phyloP scores from a whole-genome alignment of 1,284 basidiomycete genomes.

The Pascua sp. region DNA sequence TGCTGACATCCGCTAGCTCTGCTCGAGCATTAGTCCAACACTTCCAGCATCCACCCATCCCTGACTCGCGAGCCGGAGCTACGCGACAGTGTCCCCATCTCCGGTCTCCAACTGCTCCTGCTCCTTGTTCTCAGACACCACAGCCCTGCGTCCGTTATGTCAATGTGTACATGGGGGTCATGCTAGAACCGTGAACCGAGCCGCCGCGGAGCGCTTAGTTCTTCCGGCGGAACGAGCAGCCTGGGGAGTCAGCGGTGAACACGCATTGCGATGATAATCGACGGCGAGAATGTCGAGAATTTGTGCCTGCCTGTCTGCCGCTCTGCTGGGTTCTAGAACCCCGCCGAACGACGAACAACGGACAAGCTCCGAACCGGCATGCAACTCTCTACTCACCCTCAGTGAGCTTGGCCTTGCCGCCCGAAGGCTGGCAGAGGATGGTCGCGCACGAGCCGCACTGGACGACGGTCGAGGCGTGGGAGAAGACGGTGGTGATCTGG shows the following conservation, averaged over 20 bases:
- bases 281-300: not conserved
- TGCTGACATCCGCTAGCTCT: too few species aligned
- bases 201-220: slow-evolving; percentile 37
- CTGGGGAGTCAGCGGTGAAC: slow-evolving; percentile 26
- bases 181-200: slow-evolving; percentile 22
- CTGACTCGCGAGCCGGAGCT: too few species aligned
- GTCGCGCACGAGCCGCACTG: slow-evolving; percentile 86
- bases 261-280: not conserved
- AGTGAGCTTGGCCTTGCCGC: slow-evolving; percentile 96
- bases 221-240: slow-evolving; percentile 54
- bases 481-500: slow-evolving; percentile 54
- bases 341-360: not conserved
- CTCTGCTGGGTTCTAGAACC: too few species aligned
- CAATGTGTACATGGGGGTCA: slow-evolving; percentile 25
- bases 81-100: too few species aligned
- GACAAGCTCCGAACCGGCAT: not conserved
- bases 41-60: too few species aligned
- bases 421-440: slow-evolving; percentile 96
- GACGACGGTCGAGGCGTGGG: slow-evolving; percentile 53
- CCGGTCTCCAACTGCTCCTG: too few species aligned
- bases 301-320: too few species aligned
- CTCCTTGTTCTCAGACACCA: too few species aligned
- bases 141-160: slow-evolving; percentile 9
- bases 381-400: slow-evolving; percentile 69
- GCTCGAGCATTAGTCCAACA: too few species aligned